A percentile compares a stretch with the other conserved stretches of the same genome.
phyloP scores from a whole-genome alignment of 805 yeast species.

The Yarrowia divulgata region DNA sequence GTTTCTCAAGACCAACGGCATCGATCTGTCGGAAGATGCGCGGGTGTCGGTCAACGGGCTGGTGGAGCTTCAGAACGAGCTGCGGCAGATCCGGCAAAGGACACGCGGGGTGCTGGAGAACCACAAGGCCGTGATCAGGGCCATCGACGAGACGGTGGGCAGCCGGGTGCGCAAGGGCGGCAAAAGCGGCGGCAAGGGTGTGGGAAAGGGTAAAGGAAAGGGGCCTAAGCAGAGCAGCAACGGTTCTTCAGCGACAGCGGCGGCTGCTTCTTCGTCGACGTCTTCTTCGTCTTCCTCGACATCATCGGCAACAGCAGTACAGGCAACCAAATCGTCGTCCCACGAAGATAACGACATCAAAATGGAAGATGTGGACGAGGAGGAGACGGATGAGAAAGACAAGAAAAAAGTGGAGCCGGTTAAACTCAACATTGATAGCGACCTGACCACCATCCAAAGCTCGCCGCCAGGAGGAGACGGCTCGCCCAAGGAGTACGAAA shows the following conservation, averaged over 20 bases:
- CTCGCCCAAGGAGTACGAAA: slow-evolving; percentile 47
- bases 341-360: neutral
- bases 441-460: slow-evolving; percentile 17
- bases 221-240: slow-evolving; percentile 10
- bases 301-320: neutral
- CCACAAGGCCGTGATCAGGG: slow-evolving; percentile 33
- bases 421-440: slow-evolving; percentile 22
- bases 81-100: slow-evolving; percentile 21
- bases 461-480: neutral
- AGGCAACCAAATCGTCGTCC: no score
- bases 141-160: slow-evolving; percentile 28
- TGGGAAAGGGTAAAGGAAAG: slow-evolving; percentile 32
- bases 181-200: slow-evolving; percentile 19
- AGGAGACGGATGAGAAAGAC: neutral
- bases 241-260: neutral
- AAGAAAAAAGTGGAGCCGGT: slow-evolving; percentile 16
- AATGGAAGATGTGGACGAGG: slow-evolving; percentile 4
- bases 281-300: no score
- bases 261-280: neutral
- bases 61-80: slow-evolving; percentile 33
- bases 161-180: slow-evolving; percentile 19
- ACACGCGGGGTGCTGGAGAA: slow-evolving; percentile 29
- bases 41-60: slow-evolving; percentile 21
- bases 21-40: slow-evolving; percentile 26
- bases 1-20: slow-evolving; percentile 32